A percentile compares a stretch with the other conserved stretches of the same genome.
Conservation (phyloP, 2,329 filamentous ascomycete species). For the Scedosporium aurantiacum region DNA sequence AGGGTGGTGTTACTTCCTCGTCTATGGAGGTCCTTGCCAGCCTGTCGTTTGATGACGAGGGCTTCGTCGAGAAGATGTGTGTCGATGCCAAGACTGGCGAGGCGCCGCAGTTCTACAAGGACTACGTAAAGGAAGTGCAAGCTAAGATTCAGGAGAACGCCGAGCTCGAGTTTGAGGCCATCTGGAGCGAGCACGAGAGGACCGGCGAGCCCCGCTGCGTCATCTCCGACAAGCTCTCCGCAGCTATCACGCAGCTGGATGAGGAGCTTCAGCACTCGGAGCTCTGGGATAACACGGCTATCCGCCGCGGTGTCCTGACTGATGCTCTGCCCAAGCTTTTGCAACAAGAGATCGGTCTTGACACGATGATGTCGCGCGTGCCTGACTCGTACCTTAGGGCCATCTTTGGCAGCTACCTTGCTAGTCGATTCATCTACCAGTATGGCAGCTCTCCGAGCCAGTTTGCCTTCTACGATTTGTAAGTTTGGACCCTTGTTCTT, state of each 20-base stretch:
- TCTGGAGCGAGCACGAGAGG: constrained; percentile 86
- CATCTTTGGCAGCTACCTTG: constrained; percentile 93
- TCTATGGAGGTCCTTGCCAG: constrained; percentile 93
- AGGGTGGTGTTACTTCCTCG: constrained; percentile 94
- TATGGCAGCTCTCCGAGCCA: constrained; percentile 88
- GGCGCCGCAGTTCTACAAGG: constrained; percentile 80
- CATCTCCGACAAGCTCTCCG: constrained; percentile 81
- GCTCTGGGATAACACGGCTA: constrained; percentile 73
- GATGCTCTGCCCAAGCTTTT: constrained; percentile 81
- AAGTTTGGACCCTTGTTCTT: constrained; percentile 30
- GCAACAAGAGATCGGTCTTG: constrained; percentile 79
- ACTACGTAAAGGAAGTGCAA: constrained; percentile 88
- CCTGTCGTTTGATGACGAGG: constrained; percentile 81
- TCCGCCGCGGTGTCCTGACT: constrained; percentile 65
- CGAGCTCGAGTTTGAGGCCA: constrained; percentile 88
- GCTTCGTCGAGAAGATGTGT: constrained; percentile 92
- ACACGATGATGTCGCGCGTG: constrained; percentile 76
- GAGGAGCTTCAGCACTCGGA: constrained; percentile 92
- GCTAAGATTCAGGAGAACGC: constrained; percentile 85
- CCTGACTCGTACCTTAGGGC: constrained; percentile 85
- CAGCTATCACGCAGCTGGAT: constrained; percentile 91
- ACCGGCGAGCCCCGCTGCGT: constrained; percentile 71
- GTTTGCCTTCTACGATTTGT: constrained; percentile 98
- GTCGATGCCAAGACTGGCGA: constrained; percentile 55
- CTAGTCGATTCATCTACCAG: constrained; percentile 91